Base-by-base conservation (phyloP, 1,139 yeast genomes). In the Komagataea norvegica region DNA sequence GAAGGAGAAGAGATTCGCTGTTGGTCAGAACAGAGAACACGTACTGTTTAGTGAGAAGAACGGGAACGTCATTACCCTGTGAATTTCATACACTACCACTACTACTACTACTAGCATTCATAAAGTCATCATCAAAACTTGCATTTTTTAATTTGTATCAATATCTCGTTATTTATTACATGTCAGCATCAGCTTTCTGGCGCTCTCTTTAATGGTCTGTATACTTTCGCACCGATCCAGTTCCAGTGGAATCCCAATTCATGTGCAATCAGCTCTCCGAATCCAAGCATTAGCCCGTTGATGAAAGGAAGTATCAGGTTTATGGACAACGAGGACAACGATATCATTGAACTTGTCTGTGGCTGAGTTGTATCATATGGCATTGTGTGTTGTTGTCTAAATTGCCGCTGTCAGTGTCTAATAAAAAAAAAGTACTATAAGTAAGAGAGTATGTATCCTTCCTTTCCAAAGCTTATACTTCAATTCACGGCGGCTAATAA, bases 281-380 rank as follows among this genome's bases (percentile, higher is more conserved):
- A 87, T 0, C 98, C 98, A 44, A 91, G 72, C 95, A 89, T 89
- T 65, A 91, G 68, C 9, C 98, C 98, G 56, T 91, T 91, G 46
- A 91, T 68, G 54, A 91, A 88, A 3, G 98, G 98, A 35, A 91
- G 65, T 5, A 88, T 60, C 50, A 89, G 62, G 52, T 91, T 89
- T 47, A 91, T 79, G 3, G 88, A 76, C 16, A 81, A 68, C 1
- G 52, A 49, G 1, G 40, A 23, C 4, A 25, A 16, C 2, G 36
- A 33, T 3, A 27, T 14, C 6, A 33, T 31, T 26, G n/a, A 10
- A 17, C 23, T 31, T 16, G 5, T 16, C 31, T 18, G 11, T 10
- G 37, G 31, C 13, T 14, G 21, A 5, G 26, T 18, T 15, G 16
- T 16, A 25, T 35, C 34, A 28, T 35, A 35, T 8, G 29, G 34